Evolutionary conservation across 148 eudicot genomes (phyloP).

Genomic region (Cornus suecica): DNA sequence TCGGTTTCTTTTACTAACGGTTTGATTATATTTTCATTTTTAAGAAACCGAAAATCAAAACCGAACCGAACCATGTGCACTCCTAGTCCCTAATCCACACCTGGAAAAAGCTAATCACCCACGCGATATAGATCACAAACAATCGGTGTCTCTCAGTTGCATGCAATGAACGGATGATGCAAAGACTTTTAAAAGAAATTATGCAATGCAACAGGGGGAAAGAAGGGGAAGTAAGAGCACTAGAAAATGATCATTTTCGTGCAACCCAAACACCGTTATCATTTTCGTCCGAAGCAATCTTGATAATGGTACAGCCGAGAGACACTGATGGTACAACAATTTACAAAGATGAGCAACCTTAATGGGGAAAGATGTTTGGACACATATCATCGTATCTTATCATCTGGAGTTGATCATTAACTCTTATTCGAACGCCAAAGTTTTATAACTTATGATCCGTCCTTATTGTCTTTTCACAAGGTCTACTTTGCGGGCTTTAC

Average conservation of each 20-base stretch:
- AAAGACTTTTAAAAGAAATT: no score
- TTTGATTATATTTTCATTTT: no score
- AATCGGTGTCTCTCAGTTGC: no score
- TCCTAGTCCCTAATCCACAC: no score
- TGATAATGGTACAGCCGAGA: neutral
- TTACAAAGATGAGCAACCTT: neutral
- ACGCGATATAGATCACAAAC: no score
- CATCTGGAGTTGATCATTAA: neutral
- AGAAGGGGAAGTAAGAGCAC: neutral
- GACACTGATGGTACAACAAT: neutral
- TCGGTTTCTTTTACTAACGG: no score
- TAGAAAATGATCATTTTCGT: neutral
- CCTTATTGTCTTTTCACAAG: conserved; percentile 6
- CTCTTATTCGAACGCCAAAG: neutral
- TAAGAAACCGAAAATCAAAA: no score
- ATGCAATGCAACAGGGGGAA: neutral
- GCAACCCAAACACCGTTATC: neutral
- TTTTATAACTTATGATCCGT: neutral
- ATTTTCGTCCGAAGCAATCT: neutral
- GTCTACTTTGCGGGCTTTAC: neutral
- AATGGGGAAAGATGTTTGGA: neutral
- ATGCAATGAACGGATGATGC: no score
- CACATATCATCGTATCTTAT: conserved; percentile 54
- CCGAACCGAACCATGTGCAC: no score
- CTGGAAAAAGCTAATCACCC: no score